Evolutionary conservation across 169 alveolate species (phyloP).

Genomic region (Babesia ovata): DNA sequence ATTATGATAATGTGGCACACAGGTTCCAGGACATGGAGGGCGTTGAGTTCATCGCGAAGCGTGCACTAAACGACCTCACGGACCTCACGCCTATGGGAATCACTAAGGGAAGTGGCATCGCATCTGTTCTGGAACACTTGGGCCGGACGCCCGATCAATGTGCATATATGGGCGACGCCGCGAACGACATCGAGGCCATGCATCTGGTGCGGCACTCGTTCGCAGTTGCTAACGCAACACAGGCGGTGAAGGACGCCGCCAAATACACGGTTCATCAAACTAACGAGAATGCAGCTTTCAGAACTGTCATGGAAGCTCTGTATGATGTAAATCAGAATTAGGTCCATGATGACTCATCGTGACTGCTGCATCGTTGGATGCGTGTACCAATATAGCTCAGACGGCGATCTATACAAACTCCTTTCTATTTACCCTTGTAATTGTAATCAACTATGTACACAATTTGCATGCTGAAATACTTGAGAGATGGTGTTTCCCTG

Average conservation of each 20-base stretch:
- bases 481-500: too few relatives aligned
- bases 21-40: slow-evolving; percentile 2
- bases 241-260: slow-evolving; percentile 39
- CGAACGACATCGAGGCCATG: slow-evolving; percentile 62
- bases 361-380: too few relatives aligned
- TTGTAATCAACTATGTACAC: too few relatives aligned
- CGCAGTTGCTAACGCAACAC: slow-evolving; percentile 59
- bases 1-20: background rate
- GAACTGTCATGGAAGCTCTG: slow-evolving; percentile 15
- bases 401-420: too few relatives aligned
- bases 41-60: slow-evolving; percentile 32
- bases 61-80: slow-evolving; percentile 15
- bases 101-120: slow-evolving; percentile 58
- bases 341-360: background rate
- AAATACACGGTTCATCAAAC: slow-evolving; percentile 29
- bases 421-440: too few relatives aligned
- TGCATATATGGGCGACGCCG: slow-evolving; percentile 63
- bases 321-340: background rate
- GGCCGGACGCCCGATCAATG: slow-evolving; percentile 43
- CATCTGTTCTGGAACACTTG: slow-evolving; percentile 7
- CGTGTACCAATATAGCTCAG: too few relatives aligned
- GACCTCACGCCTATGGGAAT: slow-evolving; percentile 46
- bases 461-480: too few relatives aligned
- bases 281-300: slow-evolving; percentile 40
- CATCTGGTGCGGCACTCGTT: slow-evolving; percentile 31